Evolutionary conservation across 208 protist species (phyloP).

Genomic region (Trypanosomatidae sp.): DNA sequence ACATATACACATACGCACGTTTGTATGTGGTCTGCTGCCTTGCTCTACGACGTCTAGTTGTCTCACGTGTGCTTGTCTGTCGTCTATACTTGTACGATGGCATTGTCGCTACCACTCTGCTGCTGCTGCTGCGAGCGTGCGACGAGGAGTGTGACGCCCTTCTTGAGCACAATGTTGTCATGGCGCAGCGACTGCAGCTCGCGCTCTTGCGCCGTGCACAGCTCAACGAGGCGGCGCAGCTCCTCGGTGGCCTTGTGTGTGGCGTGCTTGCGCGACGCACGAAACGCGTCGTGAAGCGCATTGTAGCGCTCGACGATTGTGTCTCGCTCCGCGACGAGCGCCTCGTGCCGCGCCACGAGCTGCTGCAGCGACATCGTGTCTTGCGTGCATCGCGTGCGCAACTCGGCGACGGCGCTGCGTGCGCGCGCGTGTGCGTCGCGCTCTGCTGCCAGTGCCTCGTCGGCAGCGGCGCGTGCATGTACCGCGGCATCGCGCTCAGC

Average conservation of each 20-base stretch:
- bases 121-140: too few relatives aligned
- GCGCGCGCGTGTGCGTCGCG: conserved; percentile 18
- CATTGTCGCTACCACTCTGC: conserved; percentile 6
- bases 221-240: conserved; percentile 33
- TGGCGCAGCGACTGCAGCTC: conserved; percentile 60
- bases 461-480: too few relatives aligned
- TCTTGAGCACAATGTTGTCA: conserved; percentile 61
- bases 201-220: conserved; percentile 46
- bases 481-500: too few relatives aligned
- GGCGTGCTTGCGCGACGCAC: conserved; percentile 26
- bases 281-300: conserved; percentile 57
- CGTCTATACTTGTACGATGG: conserved; percentile 4
- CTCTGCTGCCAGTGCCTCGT: conserved; percentile 9
- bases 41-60: too few relatives aligned
- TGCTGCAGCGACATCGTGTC: conserved; percentile 41
- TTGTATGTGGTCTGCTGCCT: background rate
- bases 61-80: too few relatives aligned
- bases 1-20: background rate
- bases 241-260: conserved; percentile 25
- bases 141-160: conserved; percentile 62
- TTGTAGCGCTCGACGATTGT: conserved; percentile 77
- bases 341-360: conserved; percentile 33
- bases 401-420: conserved; percentile 34
- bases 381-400: conserved; percentile 36
- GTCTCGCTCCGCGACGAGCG: conserved; percentile 44